Base-by-base conservation (phyloP, 2,329 filamentous ascomycete genomes). In the Fusarium nodosum region DNA sequence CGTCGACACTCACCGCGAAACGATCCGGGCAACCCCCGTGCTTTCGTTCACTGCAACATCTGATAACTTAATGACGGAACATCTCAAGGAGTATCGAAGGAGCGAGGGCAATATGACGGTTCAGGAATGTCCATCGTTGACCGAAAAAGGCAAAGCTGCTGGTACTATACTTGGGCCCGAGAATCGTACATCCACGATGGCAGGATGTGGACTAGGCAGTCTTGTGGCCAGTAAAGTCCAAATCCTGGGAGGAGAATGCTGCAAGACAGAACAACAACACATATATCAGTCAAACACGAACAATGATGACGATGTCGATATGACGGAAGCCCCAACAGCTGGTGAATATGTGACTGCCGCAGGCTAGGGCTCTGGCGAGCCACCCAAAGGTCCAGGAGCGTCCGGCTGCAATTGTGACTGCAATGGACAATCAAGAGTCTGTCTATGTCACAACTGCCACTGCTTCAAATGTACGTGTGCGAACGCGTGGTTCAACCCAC, bases 341-440 rank as follows among this genome's bases (percentile, higher is more conserved):
- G 48, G 15, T 52, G 34, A 52, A 39, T 12, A 52, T 52, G 48
- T 52, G 48, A 52, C 24, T 52, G 48, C 15, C 48, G 10, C 16
- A 9, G 34, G 22, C 34, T 11, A 26, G 47, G 47, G 26, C 20
- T 16, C 34, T 53, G 46, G 46, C 20, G 12, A 31, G 36, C 36
- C 36, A 16, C 34, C 18, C 13, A 9, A 20, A 39, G n/a, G 7
- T 11, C 34, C 34, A 22, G 44, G 28, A 31, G n/a, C 28, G 7
- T 15, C 8, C 18, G 9, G 13, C 26, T 41, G 24, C 48, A 12
- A 52, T 30, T 52, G 48, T 52, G n/a, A 26, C 24, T 52, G 48
- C 34, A 22, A 18, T 22, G n/a, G 12, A 20, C 3, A 20, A 20
- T 45, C 24, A 18, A 28, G 10, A 45, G n/a, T 9, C 7, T 46